Percentiles rank a stretch among this genome's conserved stretches.
These are phyloP conservation scores for Geoglossum cookeanum DNA, from an alignment of 2,329 filamentous ascomycete genomes.

Conservation along the genomic window DNA sequence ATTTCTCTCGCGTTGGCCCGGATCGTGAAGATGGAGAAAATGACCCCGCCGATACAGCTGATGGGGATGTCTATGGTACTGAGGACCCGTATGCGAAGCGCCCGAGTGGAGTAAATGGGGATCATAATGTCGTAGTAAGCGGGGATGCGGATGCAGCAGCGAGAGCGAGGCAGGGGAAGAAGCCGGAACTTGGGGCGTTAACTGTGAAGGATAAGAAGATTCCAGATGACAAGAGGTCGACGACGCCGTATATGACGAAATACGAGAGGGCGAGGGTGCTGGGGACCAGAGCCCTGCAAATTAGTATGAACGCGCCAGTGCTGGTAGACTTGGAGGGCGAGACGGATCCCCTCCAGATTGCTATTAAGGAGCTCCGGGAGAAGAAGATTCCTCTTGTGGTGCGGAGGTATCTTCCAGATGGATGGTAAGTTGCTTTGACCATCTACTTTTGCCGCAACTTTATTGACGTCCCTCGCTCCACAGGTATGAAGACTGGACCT, in stretches of 20 bases:
- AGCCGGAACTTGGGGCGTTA: slow-evolving; percentile 22
- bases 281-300: slow-evolving; percentile 83
- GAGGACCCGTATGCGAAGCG: slow-evolving; percentile 14
- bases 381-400: slow-evolving; percentile 98
- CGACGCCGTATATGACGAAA: slow-evolving; percentile 98
- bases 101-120: background rate
- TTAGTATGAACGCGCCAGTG: slow-evolving; percentile 96
- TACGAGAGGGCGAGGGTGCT: slow-evolving; percentile 90
- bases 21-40: background rate
- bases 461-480: background rate
- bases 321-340: slow-evolving; percentile 93
- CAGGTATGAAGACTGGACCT: slow-evolving; percentile 98
- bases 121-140: slow-evolving; percentile 21
- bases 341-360: slow-evolving; percentile 93
- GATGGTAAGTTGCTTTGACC: slow-evolving; percentile 46
- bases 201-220: slow-evolving; percentile 65
- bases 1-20: background rate
- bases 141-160: slow-evolving; percentile 34
- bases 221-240: slow-evolving; percentile 67
- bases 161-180: slow-evolving; percentile 18
- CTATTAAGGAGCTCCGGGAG: slow-evolving; percentile 89
- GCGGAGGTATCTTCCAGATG: slow-evolving; percentile 86
- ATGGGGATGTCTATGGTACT: slow-evolving; percentile 16
- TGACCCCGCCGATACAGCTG: slow-evolving; percentile 29
- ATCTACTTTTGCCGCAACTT: slow-evolving; percentile 4